Conservation (phyloP, 2,329 filamentous ascomycete genomes). For the Fusarium nematophilum region DNA sequence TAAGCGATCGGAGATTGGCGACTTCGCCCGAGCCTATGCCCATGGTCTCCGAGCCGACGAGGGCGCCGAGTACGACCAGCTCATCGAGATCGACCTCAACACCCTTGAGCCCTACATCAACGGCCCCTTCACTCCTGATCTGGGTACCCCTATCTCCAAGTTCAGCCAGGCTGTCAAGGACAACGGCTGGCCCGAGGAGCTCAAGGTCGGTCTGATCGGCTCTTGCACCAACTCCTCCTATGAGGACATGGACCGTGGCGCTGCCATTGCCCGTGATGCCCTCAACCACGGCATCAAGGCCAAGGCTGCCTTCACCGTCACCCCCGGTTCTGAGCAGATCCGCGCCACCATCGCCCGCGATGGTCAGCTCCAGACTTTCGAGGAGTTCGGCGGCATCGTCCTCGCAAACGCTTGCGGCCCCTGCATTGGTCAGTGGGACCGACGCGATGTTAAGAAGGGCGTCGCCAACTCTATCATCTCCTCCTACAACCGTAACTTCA, state of each 20-base stretch:
- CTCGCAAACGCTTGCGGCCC: constrained; percentile 96
- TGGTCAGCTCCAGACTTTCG: constrained; percentile 86
- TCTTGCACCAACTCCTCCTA: constrained; percentile 99
- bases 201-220: constrained; percentile 94
- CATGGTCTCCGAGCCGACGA: constrained; percentile 88
- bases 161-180: constrained; percentile 87
- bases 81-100: constrained; percentile 91
- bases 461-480: constrained; percentile 96
- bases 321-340: constrained; percentile 96
- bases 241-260: constrained; percentile 96
- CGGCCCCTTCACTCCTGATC: constrained; percentile 94
- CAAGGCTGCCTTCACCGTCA: constrained; percentile 93
- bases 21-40: constrained; percentile 87
- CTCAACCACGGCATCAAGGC: constrained; percentile 89
- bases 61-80: constrained; percentile 89
- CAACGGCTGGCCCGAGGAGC: constrained; percentile 89
- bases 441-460: constrained; percentile 93
- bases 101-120: constrained; percentile 96
- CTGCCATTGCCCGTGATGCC: constrained; percentile 92
- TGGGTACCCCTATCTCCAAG: constrained; percentile 90
- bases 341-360: constrained; percentile 93
- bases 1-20: constrained; percentile 89
- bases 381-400: constrained; percentile 85
- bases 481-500: constrained; percentile 99
- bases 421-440: constrained; percentile 96